These are phyloP conservation scores for Megacollybia marginata DNA, from an alignment of 768 basidiomycete species.

Conservation along the genomic window DNA sequence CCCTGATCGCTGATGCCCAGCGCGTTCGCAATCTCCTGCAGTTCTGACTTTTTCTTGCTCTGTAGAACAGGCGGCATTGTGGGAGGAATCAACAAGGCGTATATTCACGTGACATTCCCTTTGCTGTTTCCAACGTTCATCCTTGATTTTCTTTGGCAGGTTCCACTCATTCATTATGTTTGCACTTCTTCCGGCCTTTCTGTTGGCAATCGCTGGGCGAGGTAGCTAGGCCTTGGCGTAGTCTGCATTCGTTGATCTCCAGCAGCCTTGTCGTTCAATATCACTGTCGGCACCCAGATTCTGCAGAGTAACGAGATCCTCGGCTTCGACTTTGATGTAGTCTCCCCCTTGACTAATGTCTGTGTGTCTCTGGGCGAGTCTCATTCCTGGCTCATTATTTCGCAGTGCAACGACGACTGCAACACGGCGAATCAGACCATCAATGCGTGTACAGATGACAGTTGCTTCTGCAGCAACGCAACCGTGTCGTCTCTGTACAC, in stretches of 20 bases:
- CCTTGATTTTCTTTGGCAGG: constrained; percentile 28
- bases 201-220: constrained; percentile 48
- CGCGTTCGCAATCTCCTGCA: constrained; percentile 52
- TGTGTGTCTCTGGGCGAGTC: constrained; percentile 17
- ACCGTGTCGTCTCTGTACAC: constrained; percentile 34
- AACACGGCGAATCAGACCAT: constrained; percentile 15
- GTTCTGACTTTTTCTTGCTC: constrained; percentile 63
- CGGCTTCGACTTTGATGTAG: constrained; percentile 14
- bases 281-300: constrained; percentile 32
- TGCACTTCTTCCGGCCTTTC: constrained; percentile 19
- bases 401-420: constrained; percentile 30
- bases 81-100: constrained; percentile 20
- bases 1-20: constrained; percentile 46
- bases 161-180: constrained; percentile 12
- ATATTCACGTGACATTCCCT: constrained; percentile 20
- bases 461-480: constrained; percentile 47
- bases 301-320: constrained; percentile 40
- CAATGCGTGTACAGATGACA: constrained; percentile 37
- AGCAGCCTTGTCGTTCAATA: constrained; percentile 38
- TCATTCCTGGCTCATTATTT: background rate
- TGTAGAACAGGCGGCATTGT: constrained; percentile 46
- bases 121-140: constrained; percentile 9
- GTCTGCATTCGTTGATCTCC: background rate
- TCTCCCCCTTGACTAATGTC: constrained; percentile 19
- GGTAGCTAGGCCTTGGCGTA: constrained; percentile 26